Base-by-base conservation (phyloP, 495 filamentous ascomycete species). In the Cercophora samala region DNA sequence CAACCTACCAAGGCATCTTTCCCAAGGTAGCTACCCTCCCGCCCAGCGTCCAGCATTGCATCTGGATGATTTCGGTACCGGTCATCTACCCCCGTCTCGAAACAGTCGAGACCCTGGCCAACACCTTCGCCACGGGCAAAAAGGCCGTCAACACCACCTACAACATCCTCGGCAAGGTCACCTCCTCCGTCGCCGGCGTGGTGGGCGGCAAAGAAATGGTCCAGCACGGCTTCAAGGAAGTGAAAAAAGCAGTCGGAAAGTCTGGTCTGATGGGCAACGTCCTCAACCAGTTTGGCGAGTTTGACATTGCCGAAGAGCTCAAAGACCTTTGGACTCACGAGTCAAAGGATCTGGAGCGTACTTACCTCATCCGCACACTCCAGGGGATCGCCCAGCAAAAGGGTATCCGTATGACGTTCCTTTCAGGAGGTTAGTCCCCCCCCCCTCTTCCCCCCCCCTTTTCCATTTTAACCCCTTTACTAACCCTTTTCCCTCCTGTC, bases 281-380 rank as follows among this genome's bases (percentile, higher is more conserved):
- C 58, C 81, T 99, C 26, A 97, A 92, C 77, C 92, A 96, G 24
- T 99, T 99, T 72, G 95, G 95, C n/a, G 95, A 99, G 62, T 89
- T 99, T 61, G 95, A 97, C 75, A 85, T 98, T 22, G 87, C 93
- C 62, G 95, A 99, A 78, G 96, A 97, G 76, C 79, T 99, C 37
- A 86, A 93, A 69, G 96, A 99, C 75, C 89, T 95, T 81, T 99
- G 95, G 95, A 99, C 96, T 19, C 95, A 99, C 75, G 94, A 98
- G 63, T 92, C 89, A 25, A 99, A 99, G 86, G 95, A 99, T 69
- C 87, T 99, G 61, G 95, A 99, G 77, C 86, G 95, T 64, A 99
- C 95, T 26, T 99, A 99, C 74, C 81, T 99, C 59, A 96, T 99
- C 76, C 88, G 95, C 63, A 99, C 93, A 13, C 85, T 99, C 18